Conservation (phyloP, 2,329 filamentous ascomycete species). For the Cercospora sp. region DNA sequence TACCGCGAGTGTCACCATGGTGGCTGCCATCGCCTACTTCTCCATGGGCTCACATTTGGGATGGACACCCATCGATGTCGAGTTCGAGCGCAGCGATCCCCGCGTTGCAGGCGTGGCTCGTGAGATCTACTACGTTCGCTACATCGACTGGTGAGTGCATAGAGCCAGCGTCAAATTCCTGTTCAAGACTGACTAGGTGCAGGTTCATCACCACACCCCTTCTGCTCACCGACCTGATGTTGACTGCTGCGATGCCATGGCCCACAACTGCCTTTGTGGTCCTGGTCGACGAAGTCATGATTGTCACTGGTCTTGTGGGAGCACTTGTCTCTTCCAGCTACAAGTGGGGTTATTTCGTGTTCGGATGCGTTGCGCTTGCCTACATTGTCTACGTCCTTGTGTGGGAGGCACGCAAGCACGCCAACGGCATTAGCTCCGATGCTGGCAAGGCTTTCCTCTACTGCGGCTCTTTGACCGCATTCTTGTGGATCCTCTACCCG, state of each 20-base stretch:
- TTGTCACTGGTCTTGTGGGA: constrained; percentile 66
- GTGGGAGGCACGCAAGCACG: constrained; percentile 58
- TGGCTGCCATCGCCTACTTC: constrained; percentile 64
- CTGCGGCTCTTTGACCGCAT: constrained; percentile 59
- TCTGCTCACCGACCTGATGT: constrained; percentile 61
- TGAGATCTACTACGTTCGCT: constrained; percentile 66
- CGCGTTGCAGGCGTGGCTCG: constrained; percentile 55
- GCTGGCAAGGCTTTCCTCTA: constrained; percentile 56
- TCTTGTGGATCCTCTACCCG: constrained; percentile 66
- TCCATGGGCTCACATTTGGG: constrained; percentile 67
- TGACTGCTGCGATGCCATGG: constrained; percentile 65
- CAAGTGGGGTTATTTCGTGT: constrained; percentile 68
- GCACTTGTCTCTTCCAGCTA: constrained; percentile 62
- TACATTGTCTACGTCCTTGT: constrained; percentile 62
- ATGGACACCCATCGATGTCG: constrained; percentile 62
- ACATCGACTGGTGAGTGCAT: constrained; percentile 57
- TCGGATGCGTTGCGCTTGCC: constrained; percentile 52
- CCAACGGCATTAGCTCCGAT: constrained; percentile 54
- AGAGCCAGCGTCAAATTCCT: neutral
- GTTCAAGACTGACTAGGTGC: neutral
- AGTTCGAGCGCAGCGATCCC: constrained; percentile 53
- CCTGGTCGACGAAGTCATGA: constrained; percentile 65
- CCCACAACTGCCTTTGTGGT: constrained; percentile 64
- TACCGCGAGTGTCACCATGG: constrained; percentile 58
- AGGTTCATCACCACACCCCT: constrained; percentile 62